A percentile compares a stretch with the other conserved stretches of the same genome.
These are phyloP conservation scores for Mycena galericulata DNA, from an alignment of 768 basidiomycete genomes.

Conservation along the genomic window DNA sequence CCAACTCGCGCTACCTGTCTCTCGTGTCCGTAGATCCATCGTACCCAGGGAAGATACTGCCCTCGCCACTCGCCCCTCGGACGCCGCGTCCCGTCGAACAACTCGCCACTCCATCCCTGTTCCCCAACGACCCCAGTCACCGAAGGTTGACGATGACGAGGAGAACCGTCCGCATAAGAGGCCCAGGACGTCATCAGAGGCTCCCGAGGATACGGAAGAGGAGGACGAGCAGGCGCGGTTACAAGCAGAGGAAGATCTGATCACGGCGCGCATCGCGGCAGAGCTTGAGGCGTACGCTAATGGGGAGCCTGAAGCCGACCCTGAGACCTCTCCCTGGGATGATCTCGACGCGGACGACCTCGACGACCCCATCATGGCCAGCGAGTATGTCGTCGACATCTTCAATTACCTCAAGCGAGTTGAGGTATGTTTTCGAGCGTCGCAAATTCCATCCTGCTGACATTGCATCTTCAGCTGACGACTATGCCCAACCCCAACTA, in stretches of 20 bases:
- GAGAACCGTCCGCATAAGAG: conserved; percentile 80
- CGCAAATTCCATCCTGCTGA: conserved; percentile 22
- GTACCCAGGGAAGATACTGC: conserved; percentile 47
- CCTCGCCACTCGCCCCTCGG: conserved; percentile 37
- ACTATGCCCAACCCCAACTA: conserved; percentile 95
- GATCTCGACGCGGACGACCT: conserved; percentile 94
- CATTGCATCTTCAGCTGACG: conserved; percentile 57
- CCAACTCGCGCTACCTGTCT: conserved; percentile 52
- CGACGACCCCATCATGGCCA: conserved; percentile 97
- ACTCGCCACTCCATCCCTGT: conserved; percentile 38
- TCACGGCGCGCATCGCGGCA: conserved; percentile 56
- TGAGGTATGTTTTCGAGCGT: conserved; percentile 68
- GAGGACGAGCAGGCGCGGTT: conserved; percentile 52
- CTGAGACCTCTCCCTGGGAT: conserved; percentile 79
- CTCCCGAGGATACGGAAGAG: conserved; percentile 57
- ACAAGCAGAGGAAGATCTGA: conserved; percentile 59
- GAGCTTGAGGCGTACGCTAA: conserved; percentile 65
- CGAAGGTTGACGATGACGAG: conserved; percentile 69
- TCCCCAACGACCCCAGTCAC: conserved; percentile 53
- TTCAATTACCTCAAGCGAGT: conserved; percentile 91
- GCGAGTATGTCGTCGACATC: conserved; percentile 95
- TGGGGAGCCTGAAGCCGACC: conserved; percentile 70
- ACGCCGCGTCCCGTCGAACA: conserved; percentile 31
- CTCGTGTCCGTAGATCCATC: conserved; percentile 54
- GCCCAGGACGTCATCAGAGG: conserved; percentile 76